These are phyloP conservation scores for Lolium multiflorum DNA, from an alignment of 176 grass and related monocot genomes.

Conservation along the genomic window DNA sequence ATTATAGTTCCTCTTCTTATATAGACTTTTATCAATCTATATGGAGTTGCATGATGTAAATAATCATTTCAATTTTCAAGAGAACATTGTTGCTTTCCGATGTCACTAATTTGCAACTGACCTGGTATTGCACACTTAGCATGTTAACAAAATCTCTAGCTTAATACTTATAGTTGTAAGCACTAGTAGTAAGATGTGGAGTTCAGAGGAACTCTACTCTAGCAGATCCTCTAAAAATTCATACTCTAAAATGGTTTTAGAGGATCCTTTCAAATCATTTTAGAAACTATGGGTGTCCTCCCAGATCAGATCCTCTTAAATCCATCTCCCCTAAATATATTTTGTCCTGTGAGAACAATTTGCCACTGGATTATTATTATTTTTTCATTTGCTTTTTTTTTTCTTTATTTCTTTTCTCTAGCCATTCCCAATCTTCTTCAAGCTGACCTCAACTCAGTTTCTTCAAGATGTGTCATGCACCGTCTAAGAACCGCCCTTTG, in stretches of 20 bases:
- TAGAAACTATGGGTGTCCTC: background rate
- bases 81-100: too few relatives aligned
- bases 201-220: background rate
- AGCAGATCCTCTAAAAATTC: background rate
- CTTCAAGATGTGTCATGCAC: background rate
- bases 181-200: background rate
- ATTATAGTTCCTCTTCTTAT: too few relatives aligned
- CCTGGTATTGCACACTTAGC: too few relatives aligned
- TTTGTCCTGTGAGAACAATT: background rate
- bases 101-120: too few relatives aligned
- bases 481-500: constrained; percentile 10
- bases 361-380: background rate
- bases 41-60: too few relatives aligned
- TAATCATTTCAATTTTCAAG: too few relatives aligned
- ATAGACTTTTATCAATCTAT: too few relatives aligned
- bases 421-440: background rate
- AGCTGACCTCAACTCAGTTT: background rate
- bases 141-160: background rate
- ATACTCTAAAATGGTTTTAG: background rate
- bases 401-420: background rate
- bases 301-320: background rate
- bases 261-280: background rate
- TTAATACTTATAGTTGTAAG: background rate
- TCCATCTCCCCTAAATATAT: background rate
- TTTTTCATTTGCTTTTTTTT: background rate